Conservation (phyloP, 2,329 filamentous ascomycete genomes). For the Penicillium freii region DNA sequence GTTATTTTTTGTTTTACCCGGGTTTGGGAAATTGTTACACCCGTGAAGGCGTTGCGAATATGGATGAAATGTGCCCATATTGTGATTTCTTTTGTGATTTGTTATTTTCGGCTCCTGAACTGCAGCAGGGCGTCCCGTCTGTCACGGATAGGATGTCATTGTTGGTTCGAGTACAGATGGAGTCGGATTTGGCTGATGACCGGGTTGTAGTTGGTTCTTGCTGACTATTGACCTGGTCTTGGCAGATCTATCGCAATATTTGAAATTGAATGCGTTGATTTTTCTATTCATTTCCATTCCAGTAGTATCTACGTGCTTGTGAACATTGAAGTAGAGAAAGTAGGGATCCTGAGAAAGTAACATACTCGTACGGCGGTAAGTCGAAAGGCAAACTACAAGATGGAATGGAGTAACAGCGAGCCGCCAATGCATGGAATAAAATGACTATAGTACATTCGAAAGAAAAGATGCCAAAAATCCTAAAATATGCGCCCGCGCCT, state of each 20-base stretch:
- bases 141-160: neutral
- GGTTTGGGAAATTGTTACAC: neutral
- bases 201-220: neutral
- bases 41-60: too few species aligned
- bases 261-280: neutral
- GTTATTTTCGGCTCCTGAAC: neutral
- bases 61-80: neutral
- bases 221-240: neutral
- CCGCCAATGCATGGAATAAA: conserved; percentile 22
- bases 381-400: neutral
- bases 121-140: neutral
- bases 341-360: too few species aligned
- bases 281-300: neutral
- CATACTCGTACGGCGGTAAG: neutral
- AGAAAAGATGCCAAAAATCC: conserved; percentile 28
- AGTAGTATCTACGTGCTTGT: neutral
- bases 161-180: neutral
- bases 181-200: neutral
- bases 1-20: neutral
- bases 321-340: neutral
- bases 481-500: conserved; percentile 35
- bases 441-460: conserved; percentile 30
- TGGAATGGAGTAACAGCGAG: conserved; percentile 12
- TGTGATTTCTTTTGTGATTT: neutral
- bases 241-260: neutral